A percentile compares a stretch with the other conserved stretches of the same genome.
phyloP scores from a whole-genome alignment of 116 monocot genomes.

The Cymodocea nodosa region DNA sequence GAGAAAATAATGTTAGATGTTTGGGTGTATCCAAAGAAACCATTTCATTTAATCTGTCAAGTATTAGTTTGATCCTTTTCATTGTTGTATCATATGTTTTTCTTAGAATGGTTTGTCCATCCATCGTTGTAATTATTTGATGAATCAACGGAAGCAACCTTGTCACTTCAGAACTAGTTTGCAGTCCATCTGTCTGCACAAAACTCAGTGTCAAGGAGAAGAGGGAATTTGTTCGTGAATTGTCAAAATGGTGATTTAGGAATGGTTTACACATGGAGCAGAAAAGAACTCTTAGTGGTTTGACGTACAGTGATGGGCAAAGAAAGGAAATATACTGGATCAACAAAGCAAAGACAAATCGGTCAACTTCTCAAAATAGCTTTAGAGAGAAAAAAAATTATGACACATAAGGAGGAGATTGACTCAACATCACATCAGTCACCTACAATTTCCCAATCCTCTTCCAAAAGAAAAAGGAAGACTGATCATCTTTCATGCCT shows the following conservation, averaged over 20 bases:
- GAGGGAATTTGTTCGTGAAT: conserved; percentile 41
- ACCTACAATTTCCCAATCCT: conserved; percentile 12
- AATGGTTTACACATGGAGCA: conserved; percentile 54
- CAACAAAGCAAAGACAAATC: conserved; percentile 61
- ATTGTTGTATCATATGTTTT: too few species aligned
- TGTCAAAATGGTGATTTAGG: conserved; percentile 44
- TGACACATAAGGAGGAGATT: conserved; percentile 8
- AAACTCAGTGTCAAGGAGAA: conserved; percentile 41
- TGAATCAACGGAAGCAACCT: not conserved
- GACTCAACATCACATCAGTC: conserved; percentile 5
- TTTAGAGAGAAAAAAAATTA: conserved; percentile 33
- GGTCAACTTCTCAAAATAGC: conserved; percentile 58
- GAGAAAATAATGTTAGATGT: too few species aligned
- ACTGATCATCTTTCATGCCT: conserved; percentile 35
- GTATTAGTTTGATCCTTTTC: too few species aligned
- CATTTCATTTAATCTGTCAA: too few species aligned
- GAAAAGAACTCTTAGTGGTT: conserved; percentile 60
- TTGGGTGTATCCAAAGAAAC: too few species aligned
- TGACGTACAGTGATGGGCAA: conserved; percentile 67
- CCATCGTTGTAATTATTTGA: not conserved
- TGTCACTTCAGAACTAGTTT: conserved; percentile 23
- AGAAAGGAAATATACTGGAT: conserved; percentile 68
- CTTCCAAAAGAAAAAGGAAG: conserved; percentile 51
- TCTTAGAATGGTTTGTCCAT: too few species aligned
- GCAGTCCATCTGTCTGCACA: conserved; percentile 43